Conservation (phyloP, 106 monocot genomes). For the Apostasia ramifera region DNA sequence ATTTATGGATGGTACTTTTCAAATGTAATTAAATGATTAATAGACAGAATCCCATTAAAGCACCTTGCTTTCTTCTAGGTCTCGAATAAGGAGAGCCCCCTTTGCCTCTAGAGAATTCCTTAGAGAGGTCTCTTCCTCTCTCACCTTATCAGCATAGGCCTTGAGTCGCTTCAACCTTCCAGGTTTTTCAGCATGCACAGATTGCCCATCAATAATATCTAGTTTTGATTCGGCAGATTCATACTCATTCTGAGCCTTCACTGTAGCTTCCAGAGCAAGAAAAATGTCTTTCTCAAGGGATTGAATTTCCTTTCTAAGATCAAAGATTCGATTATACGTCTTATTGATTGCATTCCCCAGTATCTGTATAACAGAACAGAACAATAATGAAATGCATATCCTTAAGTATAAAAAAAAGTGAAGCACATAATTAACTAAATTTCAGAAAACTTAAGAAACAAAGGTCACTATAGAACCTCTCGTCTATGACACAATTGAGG, state of each 20-base stretch:
- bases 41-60: not conserved
- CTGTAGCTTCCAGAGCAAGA: slow-evolving; percentile 32
- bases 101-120: slow-evolving; percentile 75
- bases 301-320: slow-evolving; percentile 50
- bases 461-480: too few relatives aligned
- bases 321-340: slow-evolving; percentile 79
- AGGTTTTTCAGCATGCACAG: slow-evolving; percentile 65
- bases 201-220: slow-evolving; percentile 68
- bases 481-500: too few relatives aligned
- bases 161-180: slow-evolving; percentile 73
- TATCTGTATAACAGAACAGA: slow-evolving; percentile 33
- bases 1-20: too few relatives aligned
- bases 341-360: slow-evolving; percentile 82
- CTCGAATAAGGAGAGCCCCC: slow-evolving; percentile 63
- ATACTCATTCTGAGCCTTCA: slow-evolving; percentile 46
- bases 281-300: slow-evolving; percentile 30
- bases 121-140: slow-evolving; percentile 32
- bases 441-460: too few relatives aligned
- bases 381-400: not conserved
- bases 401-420: too few relatives aligned
- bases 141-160: slow-evolving; percentile 50
- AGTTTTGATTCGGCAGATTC: slow-evolving; percentile 67
- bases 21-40: too few relatives aligned
- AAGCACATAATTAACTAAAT: too few relatives aligned
- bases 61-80: slow-evolving; percentile 92